These are phyloP conservation scores for Telopea speciosissima DNA, from an alignment of 177 flowering plant genomes.

Conservation along the genomic window DNA sequence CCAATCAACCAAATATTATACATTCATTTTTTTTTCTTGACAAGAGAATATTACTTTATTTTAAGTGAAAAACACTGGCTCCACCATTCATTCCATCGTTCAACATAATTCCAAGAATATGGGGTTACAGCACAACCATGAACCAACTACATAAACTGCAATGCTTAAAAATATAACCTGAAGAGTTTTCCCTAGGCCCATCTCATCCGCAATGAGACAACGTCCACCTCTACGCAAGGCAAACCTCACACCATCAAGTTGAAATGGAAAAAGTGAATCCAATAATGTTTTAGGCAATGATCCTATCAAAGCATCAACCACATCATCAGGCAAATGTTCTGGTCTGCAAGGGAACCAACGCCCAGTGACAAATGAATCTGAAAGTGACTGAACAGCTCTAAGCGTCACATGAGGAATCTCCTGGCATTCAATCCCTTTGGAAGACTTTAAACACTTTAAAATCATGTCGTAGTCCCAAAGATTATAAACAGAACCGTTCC, in stretches of 20 bases:
- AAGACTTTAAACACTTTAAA: conserved; percentile 49
- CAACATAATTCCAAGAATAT: not conserved
- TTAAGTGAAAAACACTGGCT: not conserved
- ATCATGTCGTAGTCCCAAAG: conserved; percentile 63
- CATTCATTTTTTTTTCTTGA: too few relatives aligned
- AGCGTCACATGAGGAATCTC: conserved; percentile 70
- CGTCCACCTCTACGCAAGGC: conserved; percentile 86
- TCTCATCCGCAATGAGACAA: conserved; percentile 98
- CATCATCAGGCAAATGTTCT: conserved; percentile 66
- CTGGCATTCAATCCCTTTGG: conserved; percentile 45
- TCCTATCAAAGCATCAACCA: conserved; percentile 53
- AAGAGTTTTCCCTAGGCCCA: conserved; percentile 98
- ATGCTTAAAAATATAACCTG: conserved; percentile 47
- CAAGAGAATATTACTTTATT: not conserved
- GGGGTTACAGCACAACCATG: not conserved
- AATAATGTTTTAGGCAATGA: conserved; percentile 48
- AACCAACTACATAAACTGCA: not conserved
- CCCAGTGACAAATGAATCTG: conserved; percentile 46
- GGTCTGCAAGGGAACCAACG: conserved; percentile 85
- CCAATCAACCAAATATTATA: too few relatives aligned
- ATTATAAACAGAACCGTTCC: conserved; percentile 61
- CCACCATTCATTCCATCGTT: not conserved
- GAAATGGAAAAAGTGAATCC: conserved; percentile 70
- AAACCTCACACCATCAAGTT: conserved; percentile 79
- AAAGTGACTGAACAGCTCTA: conserved; percentile 57